A percentile compares a stretch with the other conserved stretches of the same genome.
Conservation (phyloP, 2,329 filamentous ascomycete genomes). For the Intubia oerlemansii region DNA sequence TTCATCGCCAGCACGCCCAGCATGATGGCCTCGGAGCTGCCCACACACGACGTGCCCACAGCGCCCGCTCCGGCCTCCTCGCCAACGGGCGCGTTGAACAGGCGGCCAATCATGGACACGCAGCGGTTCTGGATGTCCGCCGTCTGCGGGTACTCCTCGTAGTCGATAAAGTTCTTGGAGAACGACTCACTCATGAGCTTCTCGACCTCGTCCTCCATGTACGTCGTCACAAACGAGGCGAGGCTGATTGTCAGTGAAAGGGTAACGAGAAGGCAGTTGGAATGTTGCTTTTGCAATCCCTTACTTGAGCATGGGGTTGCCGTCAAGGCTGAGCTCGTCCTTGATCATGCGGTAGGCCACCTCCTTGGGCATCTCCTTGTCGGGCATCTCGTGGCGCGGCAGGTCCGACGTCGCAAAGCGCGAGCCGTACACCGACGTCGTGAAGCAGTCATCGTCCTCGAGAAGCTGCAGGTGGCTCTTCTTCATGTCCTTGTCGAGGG, state of each 20-base stretch:
- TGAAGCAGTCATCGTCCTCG: conserved; percentile 36
- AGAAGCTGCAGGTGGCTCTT: conserved; percentile 26
- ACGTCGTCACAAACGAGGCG: not conserved
- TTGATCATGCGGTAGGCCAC: conserved; percentile 95
- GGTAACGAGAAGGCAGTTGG: conserved; percentile 10
- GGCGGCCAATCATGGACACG: conserved; percentile 70
- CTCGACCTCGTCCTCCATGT: conserved; percentile 74
- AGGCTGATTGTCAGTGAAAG: conserved; percentile 3
- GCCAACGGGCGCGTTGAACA: conserved; percentile 58
- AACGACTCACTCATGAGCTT: conserved; percentile 88
- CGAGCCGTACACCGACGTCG: conserved; percentile 72
- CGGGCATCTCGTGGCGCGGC: conserved; percentile 59
- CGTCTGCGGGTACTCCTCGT: conserved; percentile 64
- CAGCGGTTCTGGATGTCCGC: conserved; percentile 84
- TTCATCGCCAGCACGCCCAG: conserved; percentile 79
- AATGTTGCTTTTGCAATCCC: too few relatives aligned
- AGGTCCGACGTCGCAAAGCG: conserved; percentile 64
- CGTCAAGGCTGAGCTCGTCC: conserved; percentile 80
- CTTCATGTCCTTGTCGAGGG: conserved; percentile 16
- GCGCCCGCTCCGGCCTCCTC: conserved; percentile 33
- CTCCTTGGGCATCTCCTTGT: conserved; percentile 73
- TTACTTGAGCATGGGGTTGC: conserved; percentile 71
- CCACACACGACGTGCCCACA: conserved; percentile 74
- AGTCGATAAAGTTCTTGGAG: conserved; percentile 89
- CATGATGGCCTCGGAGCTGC: conserved; percentile 79